Base-by-base conservation (phyloP, 1,139 yeast genomes). In the Spathaspora sp. region DNA sequence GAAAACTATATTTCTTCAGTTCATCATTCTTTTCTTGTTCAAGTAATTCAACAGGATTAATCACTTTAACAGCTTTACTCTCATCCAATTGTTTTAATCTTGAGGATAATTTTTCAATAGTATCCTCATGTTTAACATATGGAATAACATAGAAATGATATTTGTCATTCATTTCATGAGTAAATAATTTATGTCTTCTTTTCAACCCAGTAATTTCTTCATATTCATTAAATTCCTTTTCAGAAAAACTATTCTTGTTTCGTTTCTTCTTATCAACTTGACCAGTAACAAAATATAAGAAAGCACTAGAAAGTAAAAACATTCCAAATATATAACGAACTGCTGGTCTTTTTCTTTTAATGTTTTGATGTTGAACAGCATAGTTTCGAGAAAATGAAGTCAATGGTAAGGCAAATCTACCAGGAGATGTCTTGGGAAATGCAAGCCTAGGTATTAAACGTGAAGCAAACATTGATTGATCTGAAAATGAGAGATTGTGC, bases 151-250 rank as follows among this genome's bases (percentile, higher is more conserved):
- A 74, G 52, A 79, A 70, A 47, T 67, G 63, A 49, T 70, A 72
- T 42, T 65, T 64, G 15, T 61, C 59, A 43, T 57, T 58, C 43
- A 57, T 52, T 17, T 63, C 68, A 26, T 52, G 57, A 13, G 54
- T 51, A 44, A 82, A 71, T 43, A 80, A 56, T 47, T 77, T 70
- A 43, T 68, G 64, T 50, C 84, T 74, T 60, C 88, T 73, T 58
- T 72, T 82, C 54, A 82, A 71, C 3, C 84, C 82, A 7, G 76
- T 69, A 52, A 72, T 56, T 42, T 70, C 63, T 52, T 81, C 85
- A 49, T 71, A 70, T 43, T 71, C 73, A 38, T 68, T 57, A 70
- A 81, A 84, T 56, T 87, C 95, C 47, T 75, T 76, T 54, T 82
- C 88, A 9, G 82, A 70, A 52, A 70, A 70, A 26, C 81, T 73